These are phyloP conservation scores for Carex pumila DNA, from an alignment of 176 grass and related monocot genomes.

Conservation along the genomic window DNA sequence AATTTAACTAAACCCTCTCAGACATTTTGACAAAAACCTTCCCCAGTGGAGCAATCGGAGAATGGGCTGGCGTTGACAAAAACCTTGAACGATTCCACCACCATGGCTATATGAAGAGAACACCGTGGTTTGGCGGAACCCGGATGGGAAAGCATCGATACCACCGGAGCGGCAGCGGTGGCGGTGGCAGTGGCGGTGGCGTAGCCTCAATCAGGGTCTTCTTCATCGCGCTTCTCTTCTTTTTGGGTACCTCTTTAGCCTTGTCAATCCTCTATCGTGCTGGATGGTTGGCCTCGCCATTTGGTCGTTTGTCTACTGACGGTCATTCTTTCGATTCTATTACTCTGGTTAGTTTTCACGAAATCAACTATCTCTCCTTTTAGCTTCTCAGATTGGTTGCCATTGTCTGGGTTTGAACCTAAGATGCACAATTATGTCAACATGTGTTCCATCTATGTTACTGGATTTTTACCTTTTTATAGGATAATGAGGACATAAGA, in stretches of 20 bases:
- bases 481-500: constrained; percentile 47
- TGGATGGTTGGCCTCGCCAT: not conserved
- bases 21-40: not conserved
- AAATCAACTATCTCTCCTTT: not conserved
- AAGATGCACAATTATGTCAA: not conserved
- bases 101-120: not conserved
- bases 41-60: not conserved
- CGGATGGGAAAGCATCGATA: not conserved
- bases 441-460: not conserved
- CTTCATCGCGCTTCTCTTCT: not conserved
- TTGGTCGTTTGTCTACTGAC: not conserved
- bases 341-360: not conserved
- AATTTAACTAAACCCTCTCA: not conserved
- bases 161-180: not conserved
- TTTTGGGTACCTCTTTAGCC: not conserved
- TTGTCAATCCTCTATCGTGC: not conserved
- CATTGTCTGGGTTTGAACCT: not conserved
- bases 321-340: not conserved
- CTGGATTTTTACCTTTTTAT: not conserved
- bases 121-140: not conserved
- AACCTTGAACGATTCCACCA: not conserved
- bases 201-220: not conserved
- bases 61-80: not conserved
- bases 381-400: not conserved
- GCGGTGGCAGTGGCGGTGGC: no score